Evolutionary conservation across 2,329 filamentous ascomycete genomes (phyloP), one percentile per base, ranked within the genome.

Genomic region (Clonostachys rhizophaga): DNA sequence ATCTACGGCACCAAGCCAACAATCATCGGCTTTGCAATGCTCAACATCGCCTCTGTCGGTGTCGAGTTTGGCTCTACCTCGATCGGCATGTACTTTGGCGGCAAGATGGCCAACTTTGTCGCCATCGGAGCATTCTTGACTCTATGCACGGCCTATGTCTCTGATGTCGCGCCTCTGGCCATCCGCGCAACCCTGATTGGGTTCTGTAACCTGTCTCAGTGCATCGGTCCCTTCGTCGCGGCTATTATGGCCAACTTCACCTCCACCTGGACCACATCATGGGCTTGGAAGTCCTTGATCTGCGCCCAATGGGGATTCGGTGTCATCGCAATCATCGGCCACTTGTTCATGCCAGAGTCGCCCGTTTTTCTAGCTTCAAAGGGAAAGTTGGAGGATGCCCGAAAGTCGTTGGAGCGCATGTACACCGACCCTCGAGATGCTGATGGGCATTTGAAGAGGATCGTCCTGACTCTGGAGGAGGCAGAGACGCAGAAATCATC

Each of bases 271-370:
- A 56, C 61, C 0, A 63, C 51, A 13, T 56, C 65, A 17, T 72
- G 69, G 70, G 64, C 70, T 2, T 72, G 70, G 55, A 64, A 68
- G 20, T 58, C 67, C 2, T 53, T 71, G 0, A 68, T 72, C 39
- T 61, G 56, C 14, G 63, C 67, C 0, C 68, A 72, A 20, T 72
- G 66, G 54, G 69, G 67, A 0, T 67, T 71, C 34, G 65, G 66
- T 5, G 60, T 47, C 8, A 54, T 69, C 6, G 63, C 62, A 4
- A 36, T 63, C 1, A 42, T 58, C 7, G 57, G 58, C 1, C 58
- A 62, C 30, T 10, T 67, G 40, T 44, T 69, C 18, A 58, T 74
- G 20, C 71, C 71, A 0, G 71, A 75, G 45, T 68, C 64, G 20
- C 71, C 72, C 1, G 57, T 65, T 1, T 72, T 66, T 52, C 55